A percentile compares a stretch with the other conserved stretches of the same genome.
phyloP scores from a whole-genome alignment of 805 yeast genomes.

The Lachancea lanzarotensis region DNA sequence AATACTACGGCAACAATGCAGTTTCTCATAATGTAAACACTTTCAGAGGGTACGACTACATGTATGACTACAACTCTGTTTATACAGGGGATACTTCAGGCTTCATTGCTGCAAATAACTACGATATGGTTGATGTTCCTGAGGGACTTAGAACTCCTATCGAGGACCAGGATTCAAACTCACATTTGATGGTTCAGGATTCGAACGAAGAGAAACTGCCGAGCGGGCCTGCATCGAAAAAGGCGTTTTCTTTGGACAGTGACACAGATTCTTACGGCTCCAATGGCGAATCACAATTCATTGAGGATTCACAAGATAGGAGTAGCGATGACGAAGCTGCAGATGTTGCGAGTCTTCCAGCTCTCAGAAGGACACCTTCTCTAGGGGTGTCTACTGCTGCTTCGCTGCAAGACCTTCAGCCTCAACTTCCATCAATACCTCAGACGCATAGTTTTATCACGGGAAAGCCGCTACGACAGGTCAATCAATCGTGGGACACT shows the following conservation, averaged over 20 bases:
- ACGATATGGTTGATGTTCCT: slow-evolving; percentile 33
- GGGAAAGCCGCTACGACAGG: slow-evolving; percentile 19
- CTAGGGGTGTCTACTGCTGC: slow-evolving; percentile 23
- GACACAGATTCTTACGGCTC: slow-evolving; percentile 24
- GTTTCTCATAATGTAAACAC: slow-evolving; percentile 69
- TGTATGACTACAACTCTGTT: slow-evolving; percentile 75
- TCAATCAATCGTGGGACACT: slow-evolving; percentile 1
- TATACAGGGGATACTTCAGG: slow-evolving; percentile 46
- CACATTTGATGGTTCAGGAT: background rate
- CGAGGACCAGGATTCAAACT: slow-evolving; percentile 19
- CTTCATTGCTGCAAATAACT: slow-evolving; percentile 30
- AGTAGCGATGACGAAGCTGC: slow-evolving; percentile 19
- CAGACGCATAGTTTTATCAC: slow-evolving; percentile 28
- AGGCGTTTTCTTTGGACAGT: slow-evolving; percentile 13
- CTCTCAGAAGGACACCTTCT: slow-evolving; percentile 24
- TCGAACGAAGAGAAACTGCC: slow-evolving; percentile 5
- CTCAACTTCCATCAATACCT: slow-evolving; percentile 10
- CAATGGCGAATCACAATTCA: slow-evolving; percentile 27
- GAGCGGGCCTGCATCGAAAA: slow-evolving; percentile 4
- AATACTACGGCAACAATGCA: slow-evolving; percentile 41
- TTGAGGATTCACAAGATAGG: slow-evolving; percentile 17
- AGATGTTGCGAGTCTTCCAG: slow-evolving; percentile 13
- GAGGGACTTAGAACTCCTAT: slow-evolving; percentile 30
- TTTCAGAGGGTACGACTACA: slow-evolving; percentile 67
- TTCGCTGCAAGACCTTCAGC: slow-evolving; percentile 23